phyloP scores from a whole-genome alignment of 768 basidiomycete species.

The Russula sp. region DNA sequence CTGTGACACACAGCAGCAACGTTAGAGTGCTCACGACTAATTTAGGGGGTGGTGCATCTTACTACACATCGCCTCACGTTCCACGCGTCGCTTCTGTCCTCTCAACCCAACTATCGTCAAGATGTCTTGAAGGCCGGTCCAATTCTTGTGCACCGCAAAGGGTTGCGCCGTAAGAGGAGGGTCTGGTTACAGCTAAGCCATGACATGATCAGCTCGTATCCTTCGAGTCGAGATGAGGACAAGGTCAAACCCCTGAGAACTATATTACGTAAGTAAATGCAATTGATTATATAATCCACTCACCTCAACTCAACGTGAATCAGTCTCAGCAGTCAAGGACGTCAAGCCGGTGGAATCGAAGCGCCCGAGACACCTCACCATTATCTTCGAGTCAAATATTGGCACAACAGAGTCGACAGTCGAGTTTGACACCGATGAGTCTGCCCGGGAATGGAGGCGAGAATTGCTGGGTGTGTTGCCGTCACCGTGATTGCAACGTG shows the following conservation, averaged over 20 bases:
- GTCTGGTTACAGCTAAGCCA: slow-evolving; percentile 58
- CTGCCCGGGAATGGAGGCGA: slow-evolving; percentile 44
- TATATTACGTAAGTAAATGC: slow-evolving; percentile 41
- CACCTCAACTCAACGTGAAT: neutral
- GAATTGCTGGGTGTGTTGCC: slow-evolving; percentile 39
- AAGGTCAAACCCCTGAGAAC: slow-evolving; percentile 46
- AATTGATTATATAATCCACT: neutral
- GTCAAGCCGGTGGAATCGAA: slow-evolving; percentile 40
- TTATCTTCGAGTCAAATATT: slow-evolving; percentile 33
- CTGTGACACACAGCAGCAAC: slow-evolving; percentile 11
- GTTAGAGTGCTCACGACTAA: slow-evolving; percentile 7
- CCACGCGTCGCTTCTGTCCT: slow-evolving; percentile 54
- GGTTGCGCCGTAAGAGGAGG: slow-evolving; percentile 41
- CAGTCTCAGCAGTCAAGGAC: slow-evolving; percentile 46
- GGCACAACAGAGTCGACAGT: slow-evolving; percentile 29
- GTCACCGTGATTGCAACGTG: neutral
- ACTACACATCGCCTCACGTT: slow-evolving; percentile 63
- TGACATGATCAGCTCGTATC: slow-evolving; percentile 55
- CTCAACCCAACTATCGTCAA: slow-evolving; percentile 32
- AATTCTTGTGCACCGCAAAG: slow-evolving; percentile 42
- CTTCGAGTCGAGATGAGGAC: slow-evolving; percentile 49
- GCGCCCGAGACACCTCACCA: slow-evolving; percentile 37
- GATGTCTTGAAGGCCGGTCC: slow-evolving; percentile 47
- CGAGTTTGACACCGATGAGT: slow-evolving; percentile 56
- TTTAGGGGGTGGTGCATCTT: slow-evolving; percentile 52